These are phyloP conservation scores for Adiantum capillusveneris DNA, from an alignment of 75 land plant species.

Conservation along the genomic window DNA sequence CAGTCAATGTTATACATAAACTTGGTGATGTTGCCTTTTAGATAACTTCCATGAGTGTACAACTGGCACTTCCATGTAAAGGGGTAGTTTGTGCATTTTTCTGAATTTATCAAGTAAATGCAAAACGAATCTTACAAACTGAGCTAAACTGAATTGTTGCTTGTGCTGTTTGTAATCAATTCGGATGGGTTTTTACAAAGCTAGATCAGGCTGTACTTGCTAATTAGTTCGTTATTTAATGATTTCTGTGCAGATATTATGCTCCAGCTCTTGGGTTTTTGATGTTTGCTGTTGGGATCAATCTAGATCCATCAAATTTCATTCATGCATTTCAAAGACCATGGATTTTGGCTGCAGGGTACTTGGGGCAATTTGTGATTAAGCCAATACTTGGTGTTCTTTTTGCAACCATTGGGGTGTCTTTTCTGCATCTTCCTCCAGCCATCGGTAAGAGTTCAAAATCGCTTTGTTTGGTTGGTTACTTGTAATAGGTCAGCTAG, in stretches of 20 bases:
- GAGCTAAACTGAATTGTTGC: too few species aligned
- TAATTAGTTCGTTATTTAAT: neutral
- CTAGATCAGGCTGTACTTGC: too few species aligned
- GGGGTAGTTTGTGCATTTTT: too few species aligned
- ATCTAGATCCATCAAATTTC: conserved; percentile 76
- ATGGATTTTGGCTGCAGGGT: conserved; percentile 61
- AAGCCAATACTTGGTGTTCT: conserved; percentile 75
- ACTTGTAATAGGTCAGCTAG: too few species aligned
- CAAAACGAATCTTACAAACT: too few species aligned
- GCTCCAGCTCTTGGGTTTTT: conserved; percentile 90
- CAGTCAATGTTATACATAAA: too few species aligned
- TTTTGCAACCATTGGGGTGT: conserved; percentile 54
- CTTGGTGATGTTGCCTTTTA: too few species aligned
- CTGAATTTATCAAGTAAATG: too few species aligned
- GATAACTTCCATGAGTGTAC: too few species aligned
- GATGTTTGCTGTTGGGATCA: conserved; percentile 98
- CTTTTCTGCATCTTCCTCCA: conserved; percentile 51
- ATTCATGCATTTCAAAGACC: conserved; percentile 66
- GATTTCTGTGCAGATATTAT: conserved; percentile 84
- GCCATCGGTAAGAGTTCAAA: conserved; percentile 57
- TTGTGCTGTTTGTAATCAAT: too few species aligned
- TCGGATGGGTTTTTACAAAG: too few species aligned
- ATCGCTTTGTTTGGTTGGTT: conserved; percentile 5
- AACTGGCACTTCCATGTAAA: too few species aligned
- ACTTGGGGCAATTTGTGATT: conserved; percentile 68